A percentile compares a stretch with the other conserved stretches of the same genome.
Evolutionary conservation across 2,329 filamentous ascomycete species (phyloP).

Genomic region (Ophiostoma tasmaniense): DNA sequence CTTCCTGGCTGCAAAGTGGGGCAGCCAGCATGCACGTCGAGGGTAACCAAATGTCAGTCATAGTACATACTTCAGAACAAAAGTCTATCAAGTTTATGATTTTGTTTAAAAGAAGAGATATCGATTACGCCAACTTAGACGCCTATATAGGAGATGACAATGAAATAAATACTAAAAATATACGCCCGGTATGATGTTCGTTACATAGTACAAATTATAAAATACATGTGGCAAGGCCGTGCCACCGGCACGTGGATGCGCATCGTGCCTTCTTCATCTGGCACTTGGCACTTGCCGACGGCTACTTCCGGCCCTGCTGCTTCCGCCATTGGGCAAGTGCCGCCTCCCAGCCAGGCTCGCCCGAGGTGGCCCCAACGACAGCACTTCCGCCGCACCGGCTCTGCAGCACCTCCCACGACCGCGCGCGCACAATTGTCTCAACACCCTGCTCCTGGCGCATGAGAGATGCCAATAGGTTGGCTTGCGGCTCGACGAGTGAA

Average conservation of each 20-base stretch:
- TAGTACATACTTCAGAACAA: background rate
- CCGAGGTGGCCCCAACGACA: constrained; percentile 34
- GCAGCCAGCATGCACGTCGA: background rate
- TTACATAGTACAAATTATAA: constrained; percentile 1
- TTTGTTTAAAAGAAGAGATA: background rate
- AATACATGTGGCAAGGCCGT: background rate
- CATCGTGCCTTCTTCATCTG: background rate
- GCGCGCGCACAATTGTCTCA: constrained; percentile 67
- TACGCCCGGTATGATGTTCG: background rate
- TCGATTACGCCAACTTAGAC: background rate
- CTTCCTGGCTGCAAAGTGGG: constrained; percentile 15
- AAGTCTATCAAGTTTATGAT: background rate
- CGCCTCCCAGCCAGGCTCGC: constrained; percentile 53
- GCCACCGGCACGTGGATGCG: background rate
- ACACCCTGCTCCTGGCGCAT: constrained; percentile 68
- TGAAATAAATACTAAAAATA: background rate
- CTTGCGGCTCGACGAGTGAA: constrained; percentile 69
- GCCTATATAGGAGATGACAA: background rate
- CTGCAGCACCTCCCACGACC: constrained; percentile 72
- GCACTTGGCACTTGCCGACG: background rate
- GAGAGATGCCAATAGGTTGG: constrained; percentile 66
- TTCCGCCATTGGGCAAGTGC: constrained; percentile 52
- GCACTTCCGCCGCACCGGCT: constrained; percentile 54
- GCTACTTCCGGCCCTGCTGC: constrained; percentile 10
- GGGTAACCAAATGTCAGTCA: too few relatives aligned